These are phyloP conservation scores for Thielaviopsis euricoi DNA, from an alignment of 2,329 filamentous ascomycete genomes.

Conservation along the genomic window DNA sequence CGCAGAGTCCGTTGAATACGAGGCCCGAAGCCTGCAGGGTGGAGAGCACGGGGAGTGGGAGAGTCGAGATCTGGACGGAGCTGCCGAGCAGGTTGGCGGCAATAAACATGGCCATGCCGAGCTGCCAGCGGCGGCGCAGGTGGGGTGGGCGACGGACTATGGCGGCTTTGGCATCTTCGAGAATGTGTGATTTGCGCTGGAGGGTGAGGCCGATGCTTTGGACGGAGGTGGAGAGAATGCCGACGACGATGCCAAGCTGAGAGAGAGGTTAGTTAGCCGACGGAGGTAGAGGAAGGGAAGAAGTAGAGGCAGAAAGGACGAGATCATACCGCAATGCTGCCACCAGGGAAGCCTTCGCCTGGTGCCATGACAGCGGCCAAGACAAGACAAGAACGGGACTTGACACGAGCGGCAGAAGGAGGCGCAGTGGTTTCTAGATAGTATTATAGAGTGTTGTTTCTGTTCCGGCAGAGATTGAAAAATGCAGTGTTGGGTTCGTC, in stretches of 20 bases:
- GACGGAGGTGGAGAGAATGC: constrained; percentile 80
- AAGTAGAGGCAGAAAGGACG: neutral
- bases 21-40: constrained; percentile 89
- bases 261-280: constrained; percentile 14
- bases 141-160: constrained; percentile 74
- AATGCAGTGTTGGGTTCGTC: too few relatives aligned
- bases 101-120: constrained; percentile 95
- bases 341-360: constrained; percentile 59
- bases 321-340: constrained; percentile 54
- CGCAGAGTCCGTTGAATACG: constrained; percentile 97
- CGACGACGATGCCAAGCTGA: constrained; percentile 83
- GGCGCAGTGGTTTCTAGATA: too few relatives aligned
- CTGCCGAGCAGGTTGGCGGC: constrained; percentile 87
- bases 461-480: neutral
- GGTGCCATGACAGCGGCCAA: constrained; percentile 24
- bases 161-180: constrained; percentile 87
- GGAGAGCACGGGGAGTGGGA: constrained; percentile 84
- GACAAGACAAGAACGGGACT: neutral
- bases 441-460: too few relatives aligned
- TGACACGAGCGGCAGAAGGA: neutral
- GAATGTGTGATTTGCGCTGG: constrained; percentile 92
- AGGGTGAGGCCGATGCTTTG: constrained; percentile 90
- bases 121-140: constrained; percentile 81
- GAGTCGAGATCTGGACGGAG: constrained; percentile 90
- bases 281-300: neutral